Conservation (phyloP, 73 alveolate species). For the Paramecium tetraurelia region DNA sequence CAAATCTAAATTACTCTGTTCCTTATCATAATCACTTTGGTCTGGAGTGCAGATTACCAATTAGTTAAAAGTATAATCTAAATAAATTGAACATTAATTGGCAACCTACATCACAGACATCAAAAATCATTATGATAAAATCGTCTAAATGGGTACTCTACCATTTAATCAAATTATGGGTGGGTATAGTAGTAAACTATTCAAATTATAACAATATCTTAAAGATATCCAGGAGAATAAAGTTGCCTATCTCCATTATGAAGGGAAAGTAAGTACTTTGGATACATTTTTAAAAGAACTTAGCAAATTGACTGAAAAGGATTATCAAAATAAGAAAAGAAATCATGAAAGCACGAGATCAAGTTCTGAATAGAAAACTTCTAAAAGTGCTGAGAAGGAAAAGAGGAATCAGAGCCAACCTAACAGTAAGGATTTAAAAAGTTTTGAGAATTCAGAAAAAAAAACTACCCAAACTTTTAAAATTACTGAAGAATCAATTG, state of each 20-base stretch:
- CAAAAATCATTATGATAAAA: neutral
- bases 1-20: neutral
- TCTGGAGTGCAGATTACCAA: neutral
- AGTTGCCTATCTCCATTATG: neutral
- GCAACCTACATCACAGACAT: neutral
- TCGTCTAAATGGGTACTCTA: constrained; percentile 25
- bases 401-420: constrained; percentile 18
- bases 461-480: neutral
- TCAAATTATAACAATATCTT: neutral
- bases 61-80: neutral
- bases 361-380: neutral
- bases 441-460: constrained; percentile 14
- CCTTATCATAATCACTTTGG: neutral
- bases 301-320: neutral
- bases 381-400: neutral
- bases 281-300: neutral
- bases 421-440: neutral
- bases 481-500: constrained; percentile 38
- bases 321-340: neutral
- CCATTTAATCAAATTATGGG: constrained; percentile 44
- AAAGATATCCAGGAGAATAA: neutral
- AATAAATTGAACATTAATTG: constrained; percentile 23
- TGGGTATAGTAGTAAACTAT: neutral
- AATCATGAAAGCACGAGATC: neutral
- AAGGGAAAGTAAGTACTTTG: neutral